These are phyloP conservation scores for Tylopilus rubrobrunneus DNA, from an alignment of 768 basidiomycete species.

Conservation along the genomic window DNA sequence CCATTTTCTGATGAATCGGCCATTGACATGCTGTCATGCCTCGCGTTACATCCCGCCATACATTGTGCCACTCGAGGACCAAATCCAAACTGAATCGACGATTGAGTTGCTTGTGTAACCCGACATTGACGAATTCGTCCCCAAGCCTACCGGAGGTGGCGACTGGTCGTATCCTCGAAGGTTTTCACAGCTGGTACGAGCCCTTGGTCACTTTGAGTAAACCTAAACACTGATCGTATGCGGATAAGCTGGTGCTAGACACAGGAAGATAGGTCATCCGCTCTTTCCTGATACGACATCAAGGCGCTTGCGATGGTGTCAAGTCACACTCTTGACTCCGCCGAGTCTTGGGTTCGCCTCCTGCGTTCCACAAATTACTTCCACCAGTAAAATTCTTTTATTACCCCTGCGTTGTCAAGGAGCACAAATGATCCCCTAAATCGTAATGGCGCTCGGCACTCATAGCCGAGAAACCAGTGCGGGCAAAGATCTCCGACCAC, in stretches of 20 bases:
- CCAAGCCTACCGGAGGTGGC: no score
- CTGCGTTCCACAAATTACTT: neutral
- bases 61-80: no score
- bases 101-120: no score
- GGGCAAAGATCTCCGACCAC: conserved; percentile 1
- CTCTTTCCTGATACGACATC: neutral
- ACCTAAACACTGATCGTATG: neutral
- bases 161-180: no score
- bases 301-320: neutral
- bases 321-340: neutral
- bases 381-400: neutral
- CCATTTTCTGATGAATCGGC: no score
- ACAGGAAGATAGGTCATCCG: neutral
- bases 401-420: neutral
- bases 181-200: neutral
- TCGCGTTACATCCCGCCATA: no score
- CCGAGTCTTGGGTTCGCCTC: neutral
- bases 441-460: neutral
- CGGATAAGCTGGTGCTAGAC: neutral
- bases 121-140: no score
- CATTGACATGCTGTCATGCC: no score
- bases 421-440: no score
- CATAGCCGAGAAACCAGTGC: neutral
- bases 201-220: neutral
- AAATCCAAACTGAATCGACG: no score